Evolutionary conservation across 2,329 filamentous ascomycete species (phyloP).

Genomic region (Chaetomium globosum): DNA sequence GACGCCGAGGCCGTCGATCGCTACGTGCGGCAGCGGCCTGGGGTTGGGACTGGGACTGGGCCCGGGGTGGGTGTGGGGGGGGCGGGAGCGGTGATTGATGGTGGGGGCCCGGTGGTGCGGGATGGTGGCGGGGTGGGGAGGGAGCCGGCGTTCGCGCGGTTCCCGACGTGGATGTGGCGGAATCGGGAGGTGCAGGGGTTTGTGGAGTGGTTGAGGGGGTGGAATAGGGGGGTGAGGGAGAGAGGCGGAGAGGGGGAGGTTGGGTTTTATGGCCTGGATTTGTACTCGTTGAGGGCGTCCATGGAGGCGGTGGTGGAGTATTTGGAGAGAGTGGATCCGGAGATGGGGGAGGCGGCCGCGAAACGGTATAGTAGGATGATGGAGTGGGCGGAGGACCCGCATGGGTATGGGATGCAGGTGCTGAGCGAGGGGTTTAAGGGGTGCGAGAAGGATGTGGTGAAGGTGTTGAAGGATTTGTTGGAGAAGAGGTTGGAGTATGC

Average conservation of each 20-base stretch:
- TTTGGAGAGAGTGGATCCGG: conserved; percentile 49
- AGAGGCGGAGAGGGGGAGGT: conserved; percentile 27
- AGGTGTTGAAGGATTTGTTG: conserved; percentile 51
- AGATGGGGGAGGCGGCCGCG: conserved; percentile 48
- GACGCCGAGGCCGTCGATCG: conserved; percentile 55
- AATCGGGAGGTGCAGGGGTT: conserved; percentile 55
- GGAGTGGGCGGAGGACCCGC: conserved; percentile 53
- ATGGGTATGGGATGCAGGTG: conserved; percentile 51
- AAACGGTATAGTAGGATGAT: conserved; percentile 51
- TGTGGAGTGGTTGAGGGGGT: conserved; percentile 54
- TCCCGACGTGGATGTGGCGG: conserved; percentile 61
- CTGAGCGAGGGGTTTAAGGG: conserved; percentile 44
- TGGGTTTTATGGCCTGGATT: conserved; percentile 55
- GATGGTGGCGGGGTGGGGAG: conserved; percentile 30
- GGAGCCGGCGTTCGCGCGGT: conserved; percentile 51
- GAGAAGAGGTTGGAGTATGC: conserved; percentile 48
- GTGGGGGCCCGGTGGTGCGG: conserved; percentile 38
- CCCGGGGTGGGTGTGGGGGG: conserved; percentile 33
- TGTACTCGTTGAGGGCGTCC: conserved; percentile 53
- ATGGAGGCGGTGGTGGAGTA: conserved; percentile 53
- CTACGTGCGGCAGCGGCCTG: conserved; percentile 51
- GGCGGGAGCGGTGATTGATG: too few species aligned
- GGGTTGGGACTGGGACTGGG: conserved; percentile 39
- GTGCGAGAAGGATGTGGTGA: conserved; percentile 51
- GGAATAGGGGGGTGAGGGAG: conserved; percentile 50